Percentiles rank a stretch among this genome's conserved stretches.
Evolutionary conservation across 2,329 filamentous ascomycete genomes (phyloP).

Genomic region (Trichoderma polysporum): DNA sequence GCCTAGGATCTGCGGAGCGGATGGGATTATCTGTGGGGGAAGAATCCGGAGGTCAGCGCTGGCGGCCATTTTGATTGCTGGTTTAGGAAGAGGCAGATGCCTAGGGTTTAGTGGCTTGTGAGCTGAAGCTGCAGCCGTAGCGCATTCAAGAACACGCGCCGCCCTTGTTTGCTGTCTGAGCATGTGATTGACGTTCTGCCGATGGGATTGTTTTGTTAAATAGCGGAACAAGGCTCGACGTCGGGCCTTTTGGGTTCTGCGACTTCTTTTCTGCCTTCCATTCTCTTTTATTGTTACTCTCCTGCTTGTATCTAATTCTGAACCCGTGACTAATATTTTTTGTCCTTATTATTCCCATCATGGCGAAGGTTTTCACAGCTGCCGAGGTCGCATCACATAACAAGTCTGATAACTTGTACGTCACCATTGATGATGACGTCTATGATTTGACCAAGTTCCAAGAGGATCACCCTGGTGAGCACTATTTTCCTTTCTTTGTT

Average conservation of each 20-base stretch:
- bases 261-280: background rate
- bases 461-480: constrained; percentile 76
- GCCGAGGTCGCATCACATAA: constrained; percentile 90
- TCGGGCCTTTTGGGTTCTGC: background rate
- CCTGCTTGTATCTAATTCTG: background rate
- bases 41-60: background rate
- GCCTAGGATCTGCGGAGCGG: background rate
- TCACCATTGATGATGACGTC: constrained; percentile 91
- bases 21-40: constrained; percentile 4
- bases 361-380: constrained; percentile 84
- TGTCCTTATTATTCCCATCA: constrained; percentile 44
- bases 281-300: background rate
- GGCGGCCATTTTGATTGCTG: background rate
- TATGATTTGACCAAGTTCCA: constrained; percentile 91
- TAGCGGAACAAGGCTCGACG: background rate
- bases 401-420: constrained; percentile 81
- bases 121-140: too few relatives aligned
- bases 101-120: background rate
- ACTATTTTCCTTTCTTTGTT: background rate
- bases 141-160: background rate
- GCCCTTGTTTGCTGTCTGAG: background rate
- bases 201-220: constrained; percentile 13
- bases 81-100: background rate
- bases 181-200: constrained; percentile 21
- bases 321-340: background rate